Evolutionary conservation across 345 rosid species (phyloP).

Genomic region (Eucalyptus curtisii): DNA sequence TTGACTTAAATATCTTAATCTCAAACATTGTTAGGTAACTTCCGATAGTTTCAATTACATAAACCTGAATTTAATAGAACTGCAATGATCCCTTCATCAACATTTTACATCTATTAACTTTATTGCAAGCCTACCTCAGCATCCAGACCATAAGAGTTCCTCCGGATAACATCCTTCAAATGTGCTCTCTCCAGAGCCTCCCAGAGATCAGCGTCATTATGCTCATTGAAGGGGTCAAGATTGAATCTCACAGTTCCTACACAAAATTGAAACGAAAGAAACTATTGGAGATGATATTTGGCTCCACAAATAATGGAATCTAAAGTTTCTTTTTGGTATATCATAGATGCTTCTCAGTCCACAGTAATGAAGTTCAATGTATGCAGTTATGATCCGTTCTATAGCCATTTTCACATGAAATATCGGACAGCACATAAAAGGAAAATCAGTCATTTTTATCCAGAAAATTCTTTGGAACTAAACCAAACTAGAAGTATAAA

Average conservation of each 20-base stretch:
- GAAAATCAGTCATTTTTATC: neutral
- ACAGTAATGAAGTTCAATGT: neutral
- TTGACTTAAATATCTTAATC: neutral
- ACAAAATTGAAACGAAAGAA: neutral
- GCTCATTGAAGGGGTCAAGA: neutral
- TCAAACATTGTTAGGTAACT: neutral
- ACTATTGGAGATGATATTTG: neutral
- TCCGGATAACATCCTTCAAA: neutral
- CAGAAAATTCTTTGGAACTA: neutral
- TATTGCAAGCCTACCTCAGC: neutral
- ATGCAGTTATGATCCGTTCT: neutral
- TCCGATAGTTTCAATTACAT: neutral
- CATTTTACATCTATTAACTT: neutral
- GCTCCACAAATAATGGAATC: neutral
- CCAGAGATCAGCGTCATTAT: neutral
- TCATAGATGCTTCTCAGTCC: neutral
- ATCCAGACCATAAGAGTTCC: neutral
- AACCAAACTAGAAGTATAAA: neutral
- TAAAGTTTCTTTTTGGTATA: neutral
- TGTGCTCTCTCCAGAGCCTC: neutral
- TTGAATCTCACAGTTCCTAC: constrained; percentile 27
- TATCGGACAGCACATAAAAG: too few species aligned
- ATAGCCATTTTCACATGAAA: too few species aligned
- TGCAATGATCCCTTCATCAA: neutral
- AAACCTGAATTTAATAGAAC: neutral